phyloP scores from a whole-genome alignment of 805 yeast species.

The Yarrowia divulgata region DNA sequence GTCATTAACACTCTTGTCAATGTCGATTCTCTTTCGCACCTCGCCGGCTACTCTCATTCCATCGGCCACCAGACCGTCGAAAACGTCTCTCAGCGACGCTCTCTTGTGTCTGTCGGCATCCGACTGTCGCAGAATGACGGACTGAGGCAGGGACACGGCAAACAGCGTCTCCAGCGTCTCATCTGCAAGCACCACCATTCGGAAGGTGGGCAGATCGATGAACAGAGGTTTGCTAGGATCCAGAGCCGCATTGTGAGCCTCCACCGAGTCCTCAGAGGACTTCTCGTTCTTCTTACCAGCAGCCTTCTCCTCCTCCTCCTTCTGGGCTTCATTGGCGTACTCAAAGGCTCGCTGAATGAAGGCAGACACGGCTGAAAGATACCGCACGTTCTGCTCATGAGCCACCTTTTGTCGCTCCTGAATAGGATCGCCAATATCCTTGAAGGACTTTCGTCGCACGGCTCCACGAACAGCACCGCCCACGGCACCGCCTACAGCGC shows the following conservation, averaged over 20 bases:
- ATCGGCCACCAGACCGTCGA: conserved; percentile 89
- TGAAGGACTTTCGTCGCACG: conserved; percentile 48
- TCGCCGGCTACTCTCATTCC: conserved; percentile 91
- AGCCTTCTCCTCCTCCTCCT: too few species aligned
- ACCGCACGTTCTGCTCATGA: conserved; percentile 57
- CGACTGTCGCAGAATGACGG: conserved; percentile 55
- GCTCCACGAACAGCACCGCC: conserved; percentile 30
- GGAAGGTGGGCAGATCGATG: conserved; percentile 82
- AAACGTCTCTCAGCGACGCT: conserved; percentile 71
- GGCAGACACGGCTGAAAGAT: conserved; percentile 83
- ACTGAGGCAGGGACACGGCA: conserved; percentile 67
- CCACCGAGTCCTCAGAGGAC: conserved; percentile 7
- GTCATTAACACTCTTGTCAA: conserved; percentile 46
- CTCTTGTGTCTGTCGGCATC: conserved; percentile 17
- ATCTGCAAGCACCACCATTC: conserved; percentile 94
- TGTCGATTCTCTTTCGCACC: conserved; percentile 85
- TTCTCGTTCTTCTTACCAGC: conserved; percentile 3
- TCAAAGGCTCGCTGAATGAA: conserved; percentile 89
- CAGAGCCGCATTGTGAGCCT: conserved; percentile 71
- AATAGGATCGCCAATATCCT: conserved; percentile 52
- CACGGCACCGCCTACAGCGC: conserved; percentile 47
- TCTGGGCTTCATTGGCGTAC: conserved; percentile 77
- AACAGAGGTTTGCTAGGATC: conserved; percentile 80
- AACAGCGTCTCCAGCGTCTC: conserved; percentile 91
- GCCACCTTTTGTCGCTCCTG: conserved; percentile 54